Conservation (phyloP, 495 filamentous ascomycete species). For the Sporormia fimetaria region DNA sequence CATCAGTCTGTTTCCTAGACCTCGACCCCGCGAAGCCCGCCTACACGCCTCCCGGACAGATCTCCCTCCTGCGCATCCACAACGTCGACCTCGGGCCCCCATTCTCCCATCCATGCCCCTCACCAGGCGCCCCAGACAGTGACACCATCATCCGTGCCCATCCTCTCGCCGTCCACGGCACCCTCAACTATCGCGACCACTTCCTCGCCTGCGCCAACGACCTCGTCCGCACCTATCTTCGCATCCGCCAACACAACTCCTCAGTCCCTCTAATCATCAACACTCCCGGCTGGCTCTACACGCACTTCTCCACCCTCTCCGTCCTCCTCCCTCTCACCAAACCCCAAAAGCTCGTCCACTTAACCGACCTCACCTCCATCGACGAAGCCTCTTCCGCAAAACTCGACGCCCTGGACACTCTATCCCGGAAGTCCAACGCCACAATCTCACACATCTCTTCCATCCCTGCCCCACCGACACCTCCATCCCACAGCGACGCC, state of each 20-base stretch:
- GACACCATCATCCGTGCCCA: conserved; percentile 50
- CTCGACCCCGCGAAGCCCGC: conserved; percentile 79
- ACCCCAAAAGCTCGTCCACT: conserved; percentile 56
- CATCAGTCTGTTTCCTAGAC: conserved; percentile 55
- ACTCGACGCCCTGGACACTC: not conserved
- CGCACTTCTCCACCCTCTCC: conserved; percentile 55
- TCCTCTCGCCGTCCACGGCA: conserved; percentile 57
- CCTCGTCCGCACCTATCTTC: conserved; percentile 53
- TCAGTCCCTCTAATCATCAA: conserved; percentile 61
- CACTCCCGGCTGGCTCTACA: conserved; percentile 73
- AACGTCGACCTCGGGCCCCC: conserved; percentile 60
- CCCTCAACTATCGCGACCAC: conserved; percentile 57
- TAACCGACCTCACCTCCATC: conserved; percentile 2
- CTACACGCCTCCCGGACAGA: conserved; percentile 61
- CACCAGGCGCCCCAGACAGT: conserved; percentile 18
- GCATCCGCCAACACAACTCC: conserved; percentile 29
- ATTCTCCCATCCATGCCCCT: conserved; percentile 54
- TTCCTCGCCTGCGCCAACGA: conserved; percentile 58
- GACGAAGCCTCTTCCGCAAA: not conserved
- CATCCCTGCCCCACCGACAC: conserved; percentile 8
- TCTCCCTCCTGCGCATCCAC: conserved; percentile 57
- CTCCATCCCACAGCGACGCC: conserved; percentile 45
- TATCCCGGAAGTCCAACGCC: not conserved
- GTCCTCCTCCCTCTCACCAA: conserved; percentile 52
- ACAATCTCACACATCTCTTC: conserved; percentile 3